Evolutionary conservation across 2,329 filamentous ascomycete species (phyloP).

Genomic region (Botrytis fragariae): DNA sequence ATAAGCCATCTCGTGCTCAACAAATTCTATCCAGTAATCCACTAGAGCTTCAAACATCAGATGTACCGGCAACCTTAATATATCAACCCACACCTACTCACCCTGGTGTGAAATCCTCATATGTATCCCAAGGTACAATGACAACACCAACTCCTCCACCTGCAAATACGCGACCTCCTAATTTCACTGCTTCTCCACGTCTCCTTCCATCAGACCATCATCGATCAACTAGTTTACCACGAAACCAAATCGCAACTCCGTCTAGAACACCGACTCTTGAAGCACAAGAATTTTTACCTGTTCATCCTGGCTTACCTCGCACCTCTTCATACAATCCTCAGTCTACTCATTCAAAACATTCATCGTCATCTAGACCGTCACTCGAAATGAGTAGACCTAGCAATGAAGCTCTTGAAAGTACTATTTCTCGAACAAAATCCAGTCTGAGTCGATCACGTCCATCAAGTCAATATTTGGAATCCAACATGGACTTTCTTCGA

Average conservation of each 20-base stretch:
- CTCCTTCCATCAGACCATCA: slow-evolving; percentile 41
- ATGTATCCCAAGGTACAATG: slow-evolving; percentile 76
- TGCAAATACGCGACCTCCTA: slow-evolving; percentile 28
- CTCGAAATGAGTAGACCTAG: slow-evolving; percentile 68
- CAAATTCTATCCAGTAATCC: slow-evolving; percentile 62
- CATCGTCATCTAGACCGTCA: slow-evolving; percentile 62
- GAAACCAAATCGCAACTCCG: slow-evolving; percentile 30
- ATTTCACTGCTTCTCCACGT: slow-evolving; percentile 25
- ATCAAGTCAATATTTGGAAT: slow-evolving; percentile 78
- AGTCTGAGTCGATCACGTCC: slow-evolving; percentile 69
- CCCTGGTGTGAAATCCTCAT: slow-evolving; percentile 36
- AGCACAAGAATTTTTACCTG: slow-evolving; percentile 29
- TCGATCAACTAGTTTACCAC: slow-evolving; percentile 52
- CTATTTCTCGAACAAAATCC: slow-evolving; percentile 61
- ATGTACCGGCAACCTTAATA: slow-evolving; percentile 43
- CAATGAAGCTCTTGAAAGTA: slow-evolving; percentile 55
- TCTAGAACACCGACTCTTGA: slow-evolving; percentile 26
- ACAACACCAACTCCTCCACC: slow-evolving; percentile 57
- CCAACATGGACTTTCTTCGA: slow-evolving; percentile 77
- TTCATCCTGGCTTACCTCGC: slow-evolving; percentile 27
- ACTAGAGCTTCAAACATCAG: slow-evolving; percentile 49
- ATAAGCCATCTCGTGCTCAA: slow-evolving; percentile 48
- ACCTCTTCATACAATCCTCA: slow-evolving; percentile 40
- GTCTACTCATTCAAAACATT: slow-evolving; percentile 41
- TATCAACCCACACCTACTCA: slow-evolving; percentile 37